Conservation (phyloP, 257 asterid species). For the Henckelia pumila region DNA sequence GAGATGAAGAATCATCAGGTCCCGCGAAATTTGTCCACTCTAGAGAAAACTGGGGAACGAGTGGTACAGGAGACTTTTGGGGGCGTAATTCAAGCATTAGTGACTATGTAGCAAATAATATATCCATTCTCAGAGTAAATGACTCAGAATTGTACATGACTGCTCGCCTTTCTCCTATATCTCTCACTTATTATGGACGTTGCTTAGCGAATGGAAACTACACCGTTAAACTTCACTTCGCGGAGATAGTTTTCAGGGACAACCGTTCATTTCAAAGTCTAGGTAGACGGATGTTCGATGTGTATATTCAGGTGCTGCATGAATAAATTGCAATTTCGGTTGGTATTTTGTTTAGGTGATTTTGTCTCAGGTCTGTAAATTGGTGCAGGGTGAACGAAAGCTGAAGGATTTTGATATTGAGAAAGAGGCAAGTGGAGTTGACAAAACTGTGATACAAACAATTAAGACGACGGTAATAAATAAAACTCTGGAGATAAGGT, state of each 20-base stretch:
- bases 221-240: constrained; percentile 59
- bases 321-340: neutral
- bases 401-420: constrained; percentile 45
- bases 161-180: constrained; percentile 53
- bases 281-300: constrained; percentile 64
- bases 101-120: constrained; percentile 36
- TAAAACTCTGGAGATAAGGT: constrained; percentile 43
- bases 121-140: constrained; percentile 35
- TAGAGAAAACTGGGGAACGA: constrained; percentile 48
- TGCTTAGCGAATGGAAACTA: constrained; percentile 66
- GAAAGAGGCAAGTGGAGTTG: constrained; percentile 44
- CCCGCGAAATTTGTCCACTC: constrained; percentile 34
- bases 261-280: constrained; percentile 52
- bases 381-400: constrained; percentile 38
- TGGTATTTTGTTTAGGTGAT: neutral
- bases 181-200: constrained; percentile 60
- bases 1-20: constrained; percentile 39
- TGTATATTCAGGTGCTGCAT: constrained; percentile 52
- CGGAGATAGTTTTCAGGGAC: constrained; percentile 49
- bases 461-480: constrained; percentile 34
- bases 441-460: constrained; percentile 21
- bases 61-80: constrained; percentile 52
- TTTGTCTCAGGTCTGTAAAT: neutral
- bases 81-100: neutral
- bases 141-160: constrained; percentile 40